These are phyloP conservation scores for Clonostachys sp. DNA, from an alignment of 2,329 filamentous ascomycete genomes.

Conservation along the genomic window DNA sequence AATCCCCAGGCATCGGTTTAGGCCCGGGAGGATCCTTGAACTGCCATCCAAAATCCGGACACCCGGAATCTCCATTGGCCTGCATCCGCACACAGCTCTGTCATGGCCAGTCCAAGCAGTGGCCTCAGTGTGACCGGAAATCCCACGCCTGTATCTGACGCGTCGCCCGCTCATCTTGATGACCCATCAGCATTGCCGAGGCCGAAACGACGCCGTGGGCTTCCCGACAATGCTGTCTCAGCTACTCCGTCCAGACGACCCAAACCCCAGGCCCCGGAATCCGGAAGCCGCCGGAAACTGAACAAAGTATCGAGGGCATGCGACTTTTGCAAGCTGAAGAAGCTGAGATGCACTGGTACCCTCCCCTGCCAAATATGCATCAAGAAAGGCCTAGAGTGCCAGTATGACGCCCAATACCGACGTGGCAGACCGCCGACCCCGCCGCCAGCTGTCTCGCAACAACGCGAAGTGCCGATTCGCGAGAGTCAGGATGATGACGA, in stretches of 20 bases:
- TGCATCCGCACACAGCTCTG: no score
- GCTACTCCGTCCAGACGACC: no score
- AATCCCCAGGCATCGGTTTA: no score
- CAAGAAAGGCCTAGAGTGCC: slow-evolving; percentile 17
- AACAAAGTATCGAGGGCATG: slow-evolving; percentile 30
- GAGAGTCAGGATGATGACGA: not conserved
- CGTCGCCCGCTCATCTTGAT: not conserved
- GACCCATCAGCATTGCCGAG: no score
- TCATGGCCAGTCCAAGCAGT: not conserved
- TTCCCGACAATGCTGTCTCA: no score
- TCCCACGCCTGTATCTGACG: not conserved
- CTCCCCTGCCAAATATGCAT: slow-evolving; percentile 24
- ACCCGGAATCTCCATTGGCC: no score
- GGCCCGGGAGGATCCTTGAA: no score
- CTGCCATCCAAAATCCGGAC: no score
- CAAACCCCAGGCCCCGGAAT: not conserved
- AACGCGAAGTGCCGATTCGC: not conserved
- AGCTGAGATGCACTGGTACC: slow-evolving; percentile 28
- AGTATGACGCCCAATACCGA: slow-evolving; percentile 27
- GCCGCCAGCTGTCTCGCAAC: slow-evolving; percentile 10
- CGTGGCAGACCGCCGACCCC: slow-evolving; percentile 30
- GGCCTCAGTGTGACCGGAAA: not conserved
- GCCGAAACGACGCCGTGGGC: no score
- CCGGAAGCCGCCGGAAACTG: not conserved
- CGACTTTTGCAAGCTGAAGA: slow-evolving; percentile 30